A percentile compares a stretch with the other conserved stretches of the same genome.
Conservation (phyloP, 345 rosid genomes). For the Crucihimalaya himalaica region DNA sequence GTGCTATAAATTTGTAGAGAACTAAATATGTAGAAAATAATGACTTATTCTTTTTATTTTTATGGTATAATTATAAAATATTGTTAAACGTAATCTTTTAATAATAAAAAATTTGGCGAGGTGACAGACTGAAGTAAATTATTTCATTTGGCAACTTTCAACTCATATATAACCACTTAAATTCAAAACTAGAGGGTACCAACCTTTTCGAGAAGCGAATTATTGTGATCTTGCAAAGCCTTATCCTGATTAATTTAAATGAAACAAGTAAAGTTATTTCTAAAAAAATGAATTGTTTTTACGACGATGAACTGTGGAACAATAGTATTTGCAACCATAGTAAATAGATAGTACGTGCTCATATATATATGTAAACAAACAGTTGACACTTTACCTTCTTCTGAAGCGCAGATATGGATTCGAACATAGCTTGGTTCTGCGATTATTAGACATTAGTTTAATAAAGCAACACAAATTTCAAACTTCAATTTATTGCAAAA, state of each 20-base stretch:
- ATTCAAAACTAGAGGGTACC: slow-evolving; percentile 6
- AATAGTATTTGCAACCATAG: not conserved
- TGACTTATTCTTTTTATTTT: not conserved
- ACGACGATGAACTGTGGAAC: not conserved
- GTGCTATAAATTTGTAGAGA: not conserved
- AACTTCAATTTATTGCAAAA: not conserved
- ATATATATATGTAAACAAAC: not conserved
- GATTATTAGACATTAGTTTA: not conserved
- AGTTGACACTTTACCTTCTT: slow-evolving; percentile 58
- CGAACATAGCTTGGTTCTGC: slow-evolving; percentile 83
- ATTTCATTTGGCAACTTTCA: not conserved
- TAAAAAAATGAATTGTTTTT: not conserved
- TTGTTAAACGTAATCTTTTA: not conserved
- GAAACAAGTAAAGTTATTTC: not conserved
- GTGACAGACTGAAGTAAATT: not conserved
- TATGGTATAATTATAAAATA: not conserved
- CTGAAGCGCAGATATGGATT: slow-evolving; percentile 81
- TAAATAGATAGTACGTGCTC: not conserved
- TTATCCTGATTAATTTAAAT: slow-evolving; percentile 53
- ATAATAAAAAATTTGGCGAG: not conserved
- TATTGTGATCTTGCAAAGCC: slow-evolving; percentile 69
- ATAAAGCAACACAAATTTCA: not conserved
- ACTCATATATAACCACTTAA: not conserved
- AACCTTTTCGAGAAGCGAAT: slow-evolving; percentile 74
- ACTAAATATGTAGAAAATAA: not conserved